Percentiles rank a stretch among this genome's conserved stretches.
phyloP scores from a whole-genome alignment of 805 yeast genomes.

The Metschnikowia anglica region DNA sequence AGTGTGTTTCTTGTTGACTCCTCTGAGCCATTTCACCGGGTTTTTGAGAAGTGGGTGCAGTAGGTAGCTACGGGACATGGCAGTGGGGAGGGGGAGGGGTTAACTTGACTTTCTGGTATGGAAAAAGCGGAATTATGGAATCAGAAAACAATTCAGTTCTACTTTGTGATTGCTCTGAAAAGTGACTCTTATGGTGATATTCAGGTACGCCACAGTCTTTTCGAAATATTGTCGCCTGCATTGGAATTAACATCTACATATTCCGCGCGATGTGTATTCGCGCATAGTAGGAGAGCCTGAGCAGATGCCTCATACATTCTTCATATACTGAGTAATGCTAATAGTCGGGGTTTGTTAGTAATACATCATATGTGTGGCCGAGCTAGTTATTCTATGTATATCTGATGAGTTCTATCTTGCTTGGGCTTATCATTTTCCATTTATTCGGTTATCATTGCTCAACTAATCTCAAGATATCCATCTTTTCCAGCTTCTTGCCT shows the following conservation, averaged over 20 bases:
- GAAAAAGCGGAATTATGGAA: no score
- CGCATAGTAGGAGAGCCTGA: not conserved
- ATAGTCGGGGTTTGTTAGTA: no score
- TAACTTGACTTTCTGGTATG: not conserved
- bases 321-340: no score
- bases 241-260: not conserved
- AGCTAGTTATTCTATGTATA: no score
- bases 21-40: conserved; percentile 30
- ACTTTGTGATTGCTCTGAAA: no score
- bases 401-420: no score
- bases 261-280: not conserved
- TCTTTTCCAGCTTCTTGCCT: conserved; percentile 37
- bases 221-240: not conserved
- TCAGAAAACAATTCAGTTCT: no score
- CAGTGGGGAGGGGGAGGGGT: not conserved
- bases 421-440: no score
- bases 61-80: conserved; percentile 9
- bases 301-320: no score
- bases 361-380: no score
- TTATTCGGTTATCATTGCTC: not conserved
- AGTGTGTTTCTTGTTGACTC: conserved; percentile 23
- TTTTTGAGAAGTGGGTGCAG: conserved; percentile 33
- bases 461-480: not conserved
- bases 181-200: no score
- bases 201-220: no score